Percentiles rank a stretch among this genome's conserved stretches.
phyloP scores from a whole-genome alignment of 2,329 filamentous ascomycete genomes.

The Cryphonectria radicalis region DNA sequence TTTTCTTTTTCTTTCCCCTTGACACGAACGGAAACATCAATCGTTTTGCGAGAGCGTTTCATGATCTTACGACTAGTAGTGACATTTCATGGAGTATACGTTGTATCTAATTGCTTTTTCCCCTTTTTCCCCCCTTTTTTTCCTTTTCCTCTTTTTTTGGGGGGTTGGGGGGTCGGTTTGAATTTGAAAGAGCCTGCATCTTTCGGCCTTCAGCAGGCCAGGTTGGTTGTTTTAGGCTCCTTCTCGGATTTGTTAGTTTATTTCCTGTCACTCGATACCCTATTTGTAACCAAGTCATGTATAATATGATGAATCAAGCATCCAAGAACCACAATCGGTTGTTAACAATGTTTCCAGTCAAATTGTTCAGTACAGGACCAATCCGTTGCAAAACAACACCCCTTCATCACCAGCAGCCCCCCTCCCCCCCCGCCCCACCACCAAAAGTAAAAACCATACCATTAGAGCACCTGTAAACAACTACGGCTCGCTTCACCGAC shows the following conservation, averaged over 20 bases:
- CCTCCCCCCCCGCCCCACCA: too few species aligned
- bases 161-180: neutral
- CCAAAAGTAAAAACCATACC: neutral
- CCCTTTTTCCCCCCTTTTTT: neutral
- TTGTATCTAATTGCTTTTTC: neutral
- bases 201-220: neutral
- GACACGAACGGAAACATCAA: neutral
- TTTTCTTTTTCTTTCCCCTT: neutral
- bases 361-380: neutral
- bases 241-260: neutral
- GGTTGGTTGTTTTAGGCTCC: neutral
- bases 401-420: neutral
- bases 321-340: neutral
- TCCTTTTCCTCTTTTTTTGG: neutral
- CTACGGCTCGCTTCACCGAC: neutral
- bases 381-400: neutral
- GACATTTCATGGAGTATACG: neutral
- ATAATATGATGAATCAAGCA: neutral
- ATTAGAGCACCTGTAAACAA: neutral
- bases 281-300: constrained; percentile 13
- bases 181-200: neutral
- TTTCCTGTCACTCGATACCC: constrained; percentile 1
- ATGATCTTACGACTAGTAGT: neutral
- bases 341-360: constrained; percentile 16
- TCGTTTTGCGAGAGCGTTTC: neutral